Evolutionary conservation across 192 early-diverging fungal species (phyloP), one percentile per base, ranked within the genome.

Genomic region (Oehlia diaphana): DNA sequence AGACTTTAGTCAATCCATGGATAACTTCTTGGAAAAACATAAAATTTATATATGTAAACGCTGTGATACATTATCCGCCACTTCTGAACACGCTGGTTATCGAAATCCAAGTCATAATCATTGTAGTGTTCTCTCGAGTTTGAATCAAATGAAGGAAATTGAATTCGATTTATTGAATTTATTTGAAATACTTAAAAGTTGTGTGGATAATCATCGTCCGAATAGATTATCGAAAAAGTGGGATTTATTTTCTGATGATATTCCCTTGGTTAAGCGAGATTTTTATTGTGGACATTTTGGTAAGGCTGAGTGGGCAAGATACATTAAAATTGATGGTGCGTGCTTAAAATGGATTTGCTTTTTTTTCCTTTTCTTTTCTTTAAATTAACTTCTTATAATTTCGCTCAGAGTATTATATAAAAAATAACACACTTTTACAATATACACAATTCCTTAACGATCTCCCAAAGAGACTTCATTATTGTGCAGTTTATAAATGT

Each of bases 321-420:
- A 70, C 42, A 70, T 70, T 39, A 70, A 70, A 42, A 70, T 70
- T 70, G 68, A 70, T 42, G 68, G 68, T 70, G 42, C 31, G 37
- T 39, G 5, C 31, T 6, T 70, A 9, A 42, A 70, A 7, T 12
- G 4, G 10, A 47, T 9, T 47, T 47, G 7, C 44, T 47, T 47
- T 12, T 44, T 1, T 7, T 47, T 47, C 3, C 10, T 12, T 47
- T 47, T 12, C 1, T 47, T 47, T 47, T 12, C 44, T 47, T 47
- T 47, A 9, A 42, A 39, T 16, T 42, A 9, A 42, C 68, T n/a
- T 9, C 9, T 42, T 2, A 39, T 19, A 0, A 44, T 42, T 70
- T 19, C 19, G 10, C 16, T 42, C n/a, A 70, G 68, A 70, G 19
- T 70, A 39, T 70, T 37, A 70, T 39, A 70, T n/a, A 42, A 70